Base-by-base conservation (phyloP, 306 rosid species). In the Cicer bijugum region DNA sequence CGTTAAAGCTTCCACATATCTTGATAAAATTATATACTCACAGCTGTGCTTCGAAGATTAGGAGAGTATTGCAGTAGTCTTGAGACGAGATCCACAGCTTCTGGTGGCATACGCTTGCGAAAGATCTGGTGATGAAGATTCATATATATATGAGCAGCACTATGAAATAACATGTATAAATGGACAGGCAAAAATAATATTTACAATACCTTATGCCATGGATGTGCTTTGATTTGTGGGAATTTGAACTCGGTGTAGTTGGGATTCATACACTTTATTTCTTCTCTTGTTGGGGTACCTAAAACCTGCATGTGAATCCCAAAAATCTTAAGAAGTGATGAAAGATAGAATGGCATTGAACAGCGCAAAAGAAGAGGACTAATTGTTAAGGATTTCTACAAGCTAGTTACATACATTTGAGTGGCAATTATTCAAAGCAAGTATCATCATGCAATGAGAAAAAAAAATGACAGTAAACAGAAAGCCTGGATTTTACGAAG, bases 271-370 rank as follows among this genome's bases (percentile, higher is more conserved):
- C 96, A 89, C 71, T 89, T 92, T 75, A 92, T 92, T 80, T 92
- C 97, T 84, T 92, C 97, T 82, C 97, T 86, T 1, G 97, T 92
- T 55, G 97, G 97, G 78, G 97, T 92, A 71, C 97, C 97, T 75
- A 92, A 79, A 79, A 92, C 93, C 97, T 92, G 87, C 82, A 67
- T 4, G 70, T 14, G 38, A 66, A 71, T 65, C 17, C 35, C 12
- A 77, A 38, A 52, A 69, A 61, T 63, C 23, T 38, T 73, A 44
- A 83, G 77, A 43, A 57, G 33, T 70, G 40, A 23, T 53, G 52
- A 72, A 48, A 39, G 40, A 56, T 12, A 71, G 20, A 65, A 51
- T 23, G 61, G 57, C 16, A 35, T 17, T 39, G 15, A 44, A 45
- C 51, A 76, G 10, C 23, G 4, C 4, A 16, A 53, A 16, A 50